Evolutionary conservation across 306 rosid genomes (phyloP).

Genomic region (Vicia faba): DNA sequence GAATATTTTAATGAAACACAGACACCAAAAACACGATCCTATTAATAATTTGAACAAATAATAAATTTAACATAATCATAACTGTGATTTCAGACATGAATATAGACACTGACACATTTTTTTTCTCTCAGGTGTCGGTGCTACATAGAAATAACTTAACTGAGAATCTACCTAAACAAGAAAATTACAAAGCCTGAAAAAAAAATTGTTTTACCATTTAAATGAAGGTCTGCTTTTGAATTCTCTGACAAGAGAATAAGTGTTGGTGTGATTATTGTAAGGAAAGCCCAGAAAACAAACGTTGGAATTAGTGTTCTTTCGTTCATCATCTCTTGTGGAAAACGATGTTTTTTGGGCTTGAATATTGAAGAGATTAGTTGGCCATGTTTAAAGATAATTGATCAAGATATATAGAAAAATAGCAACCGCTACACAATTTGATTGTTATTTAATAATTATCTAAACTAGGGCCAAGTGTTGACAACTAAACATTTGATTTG

Average conservation of each 20-base stretch:
- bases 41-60: too few species aligned
- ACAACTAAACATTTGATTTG: conserved; percentile 49
- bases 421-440: conserved; percentile 20
- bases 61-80: too few species aligned
- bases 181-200: neutral
- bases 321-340: conserved; percentile 51
- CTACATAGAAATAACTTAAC: too few species aligned
- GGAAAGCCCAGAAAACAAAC: conserved; percentile 77
- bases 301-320: conserved; percentile 73
- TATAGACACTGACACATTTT: too few species aligned
- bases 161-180: neutral
- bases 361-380: conserved; percentile 51
- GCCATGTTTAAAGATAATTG: conserved; percentile 50
- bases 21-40: too few species aligned
- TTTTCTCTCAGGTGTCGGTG: too few species aligned
- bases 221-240: conserved; percentile 48
- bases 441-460: conserved; percentile 19
- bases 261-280: conserved; percentile 76
- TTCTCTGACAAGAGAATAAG: conserved; percentile 69
- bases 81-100: too few species aligned
- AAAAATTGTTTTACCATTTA: conserved; percentile 26
- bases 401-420: conserved; percentile 34
- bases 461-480: conserved; percentile 48
- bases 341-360: conserved; percentile 30
- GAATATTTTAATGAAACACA: neutral